phyloP scores from a whole-genome alignment of 768 basidiomycete genomes.

The Panellus pusillus region DNA sequence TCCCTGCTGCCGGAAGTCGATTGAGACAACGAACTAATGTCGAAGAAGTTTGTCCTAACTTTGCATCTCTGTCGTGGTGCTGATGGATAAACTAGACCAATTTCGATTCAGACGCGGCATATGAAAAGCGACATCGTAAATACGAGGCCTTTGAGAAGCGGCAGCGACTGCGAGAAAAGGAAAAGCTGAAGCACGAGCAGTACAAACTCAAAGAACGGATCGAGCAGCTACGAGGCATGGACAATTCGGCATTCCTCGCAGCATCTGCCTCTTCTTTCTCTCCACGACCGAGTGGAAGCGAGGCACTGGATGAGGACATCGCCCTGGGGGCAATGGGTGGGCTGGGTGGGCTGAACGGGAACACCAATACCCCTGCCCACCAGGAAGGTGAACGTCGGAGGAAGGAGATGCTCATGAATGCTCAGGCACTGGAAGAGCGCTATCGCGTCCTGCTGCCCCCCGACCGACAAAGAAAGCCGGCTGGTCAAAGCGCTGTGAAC shows the following conservation, averaged over 20 bases:
- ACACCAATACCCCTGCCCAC: conserved; percentile 26
- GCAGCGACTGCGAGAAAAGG: conserved; percentile 83
- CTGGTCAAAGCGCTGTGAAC: conserved; percentile 20
- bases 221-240: conserved; percentile 78
- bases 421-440: conserved; percentile 64
- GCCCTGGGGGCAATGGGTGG: conserved; percentile 1
- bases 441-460: conserved; percentile 75
- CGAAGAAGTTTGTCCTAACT: conserved; percentile 61
- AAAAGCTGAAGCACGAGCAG: conserved; percentile 88
- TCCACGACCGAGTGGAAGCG: conserved; percentile 26
- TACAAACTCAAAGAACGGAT: conserved; percentile 90
- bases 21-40: conserved; percentile 62
- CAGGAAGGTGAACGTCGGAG: conserved; percentile 74
- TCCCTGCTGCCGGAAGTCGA: conserved; percentile 61
- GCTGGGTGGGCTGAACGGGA: conserved; percentile 36
- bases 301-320: conserved; percentile 29
- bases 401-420: conserved; percentile 72
- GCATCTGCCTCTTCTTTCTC: conserved; percentile 62
- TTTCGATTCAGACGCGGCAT: conserved; percentile 79
- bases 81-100: conserved; percentile 34
- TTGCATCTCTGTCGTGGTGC: conserved; percentile 9
- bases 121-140: conserved; percentile 81
- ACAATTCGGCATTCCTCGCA: conserved; percentile 64
- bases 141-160: conserved; percentile 88
- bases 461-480: conserved; percentile 45